phyloP scores from a whole-genome alignment of 257 asterid species.

The Echium plantagineum region DNA sequence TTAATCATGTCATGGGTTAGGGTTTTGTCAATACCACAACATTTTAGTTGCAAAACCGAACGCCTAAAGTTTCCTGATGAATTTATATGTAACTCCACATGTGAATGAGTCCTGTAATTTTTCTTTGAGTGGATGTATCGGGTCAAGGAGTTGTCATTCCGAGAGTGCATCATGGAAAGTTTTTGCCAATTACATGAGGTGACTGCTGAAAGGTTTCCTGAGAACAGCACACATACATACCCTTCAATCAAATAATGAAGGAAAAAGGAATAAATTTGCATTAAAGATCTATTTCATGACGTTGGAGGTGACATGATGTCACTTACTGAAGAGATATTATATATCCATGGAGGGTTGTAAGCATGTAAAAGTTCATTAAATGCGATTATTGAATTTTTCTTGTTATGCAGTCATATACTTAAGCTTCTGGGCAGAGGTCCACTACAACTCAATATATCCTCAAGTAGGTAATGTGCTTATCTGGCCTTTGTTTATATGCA shows the following conservation, averaged over 20 bases:
- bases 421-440: constrained; percentile 99
- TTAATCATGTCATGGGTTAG: too few species aligned
- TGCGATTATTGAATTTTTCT: neutral
- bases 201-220: too few species aligned
- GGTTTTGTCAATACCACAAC: too few species aligned
- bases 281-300: neutral
- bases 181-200: neutral
- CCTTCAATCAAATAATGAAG: too few species aligned
- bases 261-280: neutral
- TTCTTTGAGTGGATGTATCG: too few species aligned
- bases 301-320: neutral
- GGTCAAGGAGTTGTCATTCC: neutral
- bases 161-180: neutral
- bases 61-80: too few species aligned
- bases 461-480: constrained; percentile 50
- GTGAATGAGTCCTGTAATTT: too few species aligned
- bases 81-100: too few species aligned
- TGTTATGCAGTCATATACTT: constrained; percentile 54
- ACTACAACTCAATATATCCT: constrained; percentile 90
- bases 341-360: too few species aligned
- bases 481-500: neutral
- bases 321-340: neutral
- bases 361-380: neutral
- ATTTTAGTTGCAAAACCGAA: too few species aligned
- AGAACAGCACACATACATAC: too few species aligned